phyloP scores from a whole-genome alignment of 108 stramenopile genomes.

The Pseudonitzschia delicatissima region DNA sequence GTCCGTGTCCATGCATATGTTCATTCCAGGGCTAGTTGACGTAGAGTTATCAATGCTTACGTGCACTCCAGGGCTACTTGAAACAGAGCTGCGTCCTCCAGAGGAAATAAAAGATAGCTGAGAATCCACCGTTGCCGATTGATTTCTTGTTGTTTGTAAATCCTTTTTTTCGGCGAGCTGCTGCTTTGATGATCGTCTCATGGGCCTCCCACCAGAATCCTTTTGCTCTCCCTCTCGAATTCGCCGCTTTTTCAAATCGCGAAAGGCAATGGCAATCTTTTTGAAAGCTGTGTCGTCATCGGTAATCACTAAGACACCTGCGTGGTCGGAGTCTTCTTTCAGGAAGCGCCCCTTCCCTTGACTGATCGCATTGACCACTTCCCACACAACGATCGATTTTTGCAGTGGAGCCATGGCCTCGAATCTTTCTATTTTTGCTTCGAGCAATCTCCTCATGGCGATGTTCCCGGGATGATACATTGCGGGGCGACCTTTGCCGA shows the following conservation, averaged over 20 bases:
- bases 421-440: not conserved
- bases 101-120: too few species aligned
- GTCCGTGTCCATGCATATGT: too few species aligned
- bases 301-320: not conserved
- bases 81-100: too few species aligned
- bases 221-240: not conserved
- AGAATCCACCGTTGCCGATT: not conserved
- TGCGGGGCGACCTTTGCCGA: constrained; percentile 23
- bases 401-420: not conserved
- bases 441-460: constrained; percentile 20
- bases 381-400: not conserved
- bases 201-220: too few species aligned
- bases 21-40: too few species aligned
- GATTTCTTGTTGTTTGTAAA: not conserved
- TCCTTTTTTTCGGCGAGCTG: not conserved
- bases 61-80: too few species aligned
- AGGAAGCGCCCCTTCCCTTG: constrained; percentile 14
- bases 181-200: not conserved
- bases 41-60: too few species aligned
- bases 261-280: constrained; percentile 11
- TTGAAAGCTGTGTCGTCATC: not conserved
- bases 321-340: constrained; percentile 10
- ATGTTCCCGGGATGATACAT: constrained; percentile 22
- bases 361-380: not conserved
- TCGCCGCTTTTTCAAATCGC: constrained; percentile 10